phyloP scores from a whole-genome alignment of 140 eudicot genomes.

The Ambrosia hybrid region DNA sequence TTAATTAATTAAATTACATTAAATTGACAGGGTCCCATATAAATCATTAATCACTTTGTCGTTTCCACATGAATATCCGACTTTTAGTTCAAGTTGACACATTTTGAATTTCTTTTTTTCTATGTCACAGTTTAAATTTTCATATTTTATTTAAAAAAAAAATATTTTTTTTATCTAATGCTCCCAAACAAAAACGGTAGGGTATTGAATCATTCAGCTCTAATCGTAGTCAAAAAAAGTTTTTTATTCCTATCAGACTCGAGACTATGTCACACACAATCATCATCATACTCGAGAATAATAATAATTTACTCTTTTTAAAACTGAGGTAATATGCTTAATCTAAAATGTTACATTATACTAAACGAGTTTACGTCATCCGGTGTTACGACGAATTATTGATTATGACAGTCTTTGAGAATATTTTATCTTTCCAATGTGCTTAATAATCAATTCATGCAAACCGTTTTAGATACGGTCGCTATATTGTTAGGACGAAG shows the following conservation, averaged over 20 bases:
- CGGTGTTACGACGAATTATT: too few species aligned
- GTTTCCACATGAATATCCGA: background rate
- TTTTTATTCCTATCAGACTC: background rate
- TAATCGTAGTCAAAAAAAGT: background rate
- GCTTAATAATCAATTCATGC: too few species aligned
- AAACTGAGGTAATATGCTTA: background rate
- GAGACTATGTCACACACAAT: background rate
- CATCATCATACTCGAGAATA: background rate
- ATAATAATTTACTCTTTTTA: background rate
- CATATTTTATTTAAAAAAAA: background rate
- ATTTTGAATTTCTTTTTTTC: slow-evolving; percentile 5
- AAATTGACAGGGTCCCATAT: background rate
- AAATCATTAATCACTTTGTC: background rate
- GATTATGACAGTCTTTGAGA: too few species aligned
- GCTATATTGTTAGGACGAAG: too few species aligned
- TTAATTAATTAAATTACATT: background rate
- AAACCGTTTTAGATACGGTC: too few species aligned
- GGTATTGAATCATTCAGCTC: slow-evolving; percentile 1
- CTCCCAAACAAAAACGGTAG: background rate
- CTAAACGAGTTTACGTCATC: too few species aligned
- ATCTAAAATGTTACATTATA: too few species aligned
- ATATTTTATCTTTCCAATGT: too few species aligned
- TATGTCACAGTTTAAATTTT: background rate
- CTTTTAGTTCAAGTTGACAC: slow-evolving; percentile 10
- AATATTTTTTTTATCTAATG: background rate